These are phyloP conservation scores for Epichloe bromicola DNA, from an alignment of 2,329 filamentous ascomycete species.

Conservation along the genomic window DNA sequence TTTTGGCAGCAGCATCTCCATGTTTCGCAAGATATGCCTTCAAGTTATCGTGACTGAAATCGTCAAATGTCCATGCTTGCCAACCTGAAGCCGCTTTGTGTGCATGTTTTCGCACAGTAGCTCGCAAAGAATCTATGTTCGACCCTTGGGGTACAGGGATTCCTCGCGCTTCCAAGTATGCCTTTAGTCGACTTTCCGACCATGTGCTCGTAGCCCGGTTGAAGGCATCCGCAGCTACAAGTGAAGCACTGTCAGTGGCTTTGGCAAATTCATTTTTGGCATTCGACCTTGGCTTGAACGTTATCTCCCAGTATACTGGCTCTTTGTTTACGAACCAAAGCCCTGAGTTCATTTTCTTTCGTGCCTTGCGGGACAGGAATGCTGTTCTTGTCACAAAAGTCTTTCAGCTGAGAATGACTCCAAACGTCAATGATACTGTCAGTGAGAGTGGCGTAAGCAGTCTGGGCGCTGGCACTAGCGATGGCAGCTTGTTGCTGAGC, in stretches of 20 bases:
- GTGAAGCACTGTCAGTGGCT: conserved; percentile 55
- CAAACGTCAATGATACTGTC: conserved; percentile 81
- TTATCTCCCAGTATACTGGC: conserved; percentile 58
- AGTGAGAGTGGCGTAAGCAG: conserved; percentile 61
- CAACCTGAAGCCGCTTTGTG: conserved; percentile 57
- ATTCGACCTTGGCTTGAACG: conserved; percentile 44
- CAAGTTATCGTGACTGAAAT: conserved; percentile 58
- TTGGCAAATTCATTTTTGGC: conserved; percentile 66
- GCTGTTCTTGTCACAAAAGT: conserved; percentile 82
- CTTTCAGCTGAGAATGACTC: conserved; percentile 81
- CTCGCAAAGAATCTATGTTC: conserved; percentile 60
- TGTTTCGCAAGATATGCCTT: conserved; percentile 41
- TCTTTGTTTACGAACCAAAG: conserved; percentile 79
- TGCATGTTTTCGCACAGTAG: conserved; percentile 58
- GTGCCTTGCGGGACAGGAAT: conserved; percentile 82
- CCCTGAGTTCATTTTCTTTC: conserved; percentile 77
- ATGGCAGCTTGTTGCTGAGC: conserved; percentile 46
- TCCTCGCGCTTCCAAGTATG: conserved; percentile 64
- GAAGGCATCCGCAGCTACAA: conserved; percentile 54
- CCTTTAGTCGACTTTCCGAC: conserved; percentile 68
- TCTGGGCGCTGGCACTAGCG: conserved; percentile 50
- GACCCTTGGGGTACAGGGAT: conserved; percentile 60
- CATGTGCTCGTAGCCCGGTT: conserved; percentile 47
- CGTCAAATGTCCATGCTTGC: conserved; percentile 69
- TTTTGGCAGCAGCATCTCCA: conserved; percentile 42